Evolutionary conservation across 495 filamentous ascomycete species (phyloP).

Genomic region (Penicillium robsamsonii): DNA sequence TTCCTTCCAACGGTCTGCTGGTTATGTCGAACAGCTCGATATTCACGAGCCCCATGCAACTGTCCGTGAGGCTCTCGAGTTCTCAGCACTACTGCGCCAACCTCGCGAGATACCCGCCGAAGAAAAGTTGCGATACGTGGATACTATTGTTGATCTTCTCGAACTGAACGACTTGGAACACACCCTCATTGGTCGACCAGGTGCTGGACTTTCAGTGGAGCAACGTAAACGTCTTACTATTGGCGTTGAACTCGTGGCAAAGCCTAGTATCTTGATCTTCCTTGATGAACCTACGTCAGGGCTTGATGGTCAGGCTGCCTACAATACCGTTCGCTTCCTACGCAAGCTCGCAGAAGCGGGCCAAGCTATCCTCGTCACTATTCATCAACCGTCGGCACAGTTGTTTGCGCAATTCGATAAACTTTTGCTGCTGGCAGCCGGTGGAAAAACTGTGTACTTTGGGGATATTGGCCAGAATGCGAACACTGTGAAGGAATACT

Average conservation of each 20-base stretch:
- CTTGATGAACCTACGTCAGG: conserved; percentile 73
- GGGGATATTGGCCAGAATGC: conserved; percentile 57
- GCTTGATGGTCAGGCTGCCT: conserved; percentile 48
- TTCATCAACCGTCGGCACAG: conserved; percentile 69
- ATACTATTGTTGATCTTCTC: conserved; percentile 55
- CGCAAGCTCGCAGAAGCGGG: conserved; percentile 6
- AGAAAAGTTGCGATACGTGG: conserved; percentile 59
- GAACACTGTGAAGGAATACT: conserved; percentile 60
- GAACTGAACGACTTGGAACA: conserved; percentile 53
- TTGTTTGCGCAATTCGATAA: conserved; percentile 71
- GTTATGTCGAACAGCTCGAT: conserved; percentile 58
- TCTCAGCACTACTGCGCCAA: conserved; percentile 56
- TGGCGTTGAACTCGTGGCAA: conserved; percentile 62
- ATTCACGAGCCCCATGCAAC: conserved; percentile 55
- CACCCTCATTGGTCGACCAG: conserved; percentile 49
- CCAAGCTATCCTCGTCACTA: conserved; percentile 40
- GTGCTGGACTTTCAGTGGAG: conserved; percentile 52
- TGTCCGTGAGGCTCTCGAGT: conserved; percentile 58
- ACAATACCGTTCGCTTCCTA: too few species aligned
- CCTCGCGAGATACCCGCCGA: conserved; percentile 37
- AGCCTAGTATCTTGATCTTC: conserved; percentile 64
- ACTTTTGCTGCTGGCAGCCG: conserved; percentile 61
- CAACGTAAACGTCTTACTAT: conserved; percentile 63
- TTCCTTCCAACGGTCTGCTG: conserved; percentile 70
- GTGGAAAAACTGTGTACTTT: conserved; percentile 68